These are phyloP conservation scores for Sambucus nigra DNA, from an alignment of 129 eudicot species.

Conservation along the genomic window DNA sequence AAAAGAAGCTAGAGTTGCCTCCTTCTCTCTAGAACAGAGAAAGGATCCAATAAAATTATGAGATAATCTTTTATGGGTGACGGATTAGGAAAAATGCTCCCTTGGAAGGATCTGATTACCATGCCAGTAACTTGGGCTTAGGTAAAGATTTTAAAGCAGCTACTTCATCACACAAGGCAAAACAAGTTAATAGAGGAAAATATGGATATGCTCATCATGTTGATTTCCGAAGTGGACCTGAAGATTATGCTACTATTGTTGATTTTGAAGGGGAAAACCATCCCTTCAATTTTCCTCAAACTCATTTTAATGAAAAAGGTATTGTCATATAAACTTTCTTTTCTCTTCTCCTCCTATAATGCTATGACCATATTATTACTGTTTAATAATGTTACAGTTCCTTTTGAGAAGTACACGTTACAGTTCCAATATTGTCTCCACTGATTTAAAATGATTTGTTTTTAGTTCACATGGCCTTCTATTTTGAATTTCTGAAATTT, in stretches of 20 bases:
- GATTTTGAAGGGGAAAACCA: conserved; percentile 78
- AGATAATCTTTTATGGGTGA: conserved; percentile 32
- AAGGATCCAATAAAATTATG: conserved; percentile 49
- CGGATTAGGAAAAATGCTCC: conserved; percentile 15
- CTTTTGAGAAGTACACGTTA: too few relatives aligned
- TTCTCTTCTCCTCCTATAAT: too few relatives aligned
- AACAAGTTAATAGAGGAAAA: too few relatives aligned
- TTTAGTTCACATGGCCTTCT: conserved; percentile 1
- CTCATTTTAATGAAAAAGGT: conserved; percentile 50
- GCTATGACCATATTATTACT: conserved; percentile 8
- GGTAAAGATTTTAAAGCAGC: conserved; percentile 20
- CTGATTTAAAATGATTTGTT: not conserved
- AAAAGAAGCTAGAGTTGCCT: conserved; percentile 33
- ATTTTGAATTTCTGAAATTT: too few relatives aligned
- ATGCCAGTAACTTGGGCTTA: too few relatives aligned
- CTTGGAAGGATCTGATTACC: too few relatives aligned
- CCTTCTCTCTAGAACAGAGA: conserved; percentile 38
- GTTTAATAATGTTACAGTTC: too few relatives aligned
- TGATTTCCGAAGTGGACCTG: too few relatives aligned
- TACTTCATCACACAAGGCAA: too few relatives aligned
- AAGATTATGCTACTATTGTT: conserved; percentile 20
- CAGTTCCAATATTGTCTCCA: too few relatives aligned
- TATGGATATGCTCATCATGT: too few relatives aligned
- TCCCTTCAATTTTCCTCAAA: conserved; percentile 33
- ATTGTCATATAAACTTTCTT: conserved; percentile 6